phyloP scores from a whole-genome alignment of 352 stramenopile species.

The Globisporangium carolinianum region DNA sequence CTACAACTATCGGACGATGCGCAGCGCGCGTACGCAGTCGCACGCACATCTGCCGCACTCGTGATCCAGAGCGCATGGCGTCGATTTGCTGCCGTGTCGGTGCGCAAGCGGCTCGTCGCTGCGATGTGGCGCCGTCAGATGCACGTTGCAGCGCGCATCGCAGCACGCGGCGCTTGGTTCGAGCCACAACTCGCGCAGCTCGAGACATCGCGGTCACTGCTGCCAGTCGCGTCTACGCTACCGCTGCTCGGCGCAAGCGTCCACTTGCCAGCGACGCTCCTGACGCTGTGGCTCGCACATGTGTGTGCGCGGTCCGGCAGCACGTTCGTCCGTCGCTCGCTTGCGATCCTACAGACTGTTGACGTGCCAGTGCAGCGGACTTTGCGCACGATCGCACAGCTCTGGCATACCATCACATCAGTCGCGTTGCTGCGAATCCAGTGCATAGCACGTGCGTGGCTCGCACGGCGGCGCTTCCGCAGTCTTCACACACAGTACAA shows the following conservation, averaged over 20 bases:
- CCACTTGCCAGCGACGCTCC: constrained; percentile 24
- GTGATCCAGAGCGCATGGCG: constrained; percentile 50
- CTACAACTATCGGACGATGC: constrained; percentile 12
- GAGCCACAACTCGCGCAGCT: constrained; percentile 8
- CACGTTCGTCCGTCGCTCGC: constrained; percentile 34
- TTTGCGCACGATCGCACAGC: constrained; percentile 9
- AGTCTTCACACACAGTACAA: constrained; percentile 15
- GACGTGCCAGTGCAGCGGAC: constrained; percentile 33
- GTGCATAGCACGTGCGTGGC: constrained; percentile 20
- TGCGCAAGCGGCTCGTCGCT: constrained; percentile 16
- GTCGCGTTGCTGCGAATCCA: constrained; percentile 28
- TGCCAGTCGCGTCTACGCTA: background rate
- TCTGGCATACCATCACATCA: constrained; percentile 19
- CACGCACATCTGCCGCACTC: constrained; percentile 27
- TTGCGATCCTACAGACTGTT: constrained; percentile 23
- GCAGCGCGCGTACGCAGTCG: constrained; percentile 12
- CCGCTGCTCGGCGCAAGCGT: constrained; percentile 17
- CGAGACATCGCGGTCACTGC: background rate
- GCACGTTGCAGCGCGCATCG: constrained; percentile 33
- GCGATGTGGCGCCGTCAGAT: constrained; percentile 35
- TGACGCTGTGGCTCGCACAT: constrained; percentile 40
- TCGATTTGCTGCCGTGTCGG: constrained; percentile 18
- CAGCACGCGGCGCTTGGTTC: background rate
- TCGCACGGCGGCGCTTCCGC: constrained; percentile 21
- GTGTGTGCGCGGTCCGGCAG: constrained; percentile 14